These are phyloP conservation scores for Pseudopithomyces maydicus DNA, from an alignment of 2,329 filamentous ascomycete species.

Conservation along the genomic window DNA sequence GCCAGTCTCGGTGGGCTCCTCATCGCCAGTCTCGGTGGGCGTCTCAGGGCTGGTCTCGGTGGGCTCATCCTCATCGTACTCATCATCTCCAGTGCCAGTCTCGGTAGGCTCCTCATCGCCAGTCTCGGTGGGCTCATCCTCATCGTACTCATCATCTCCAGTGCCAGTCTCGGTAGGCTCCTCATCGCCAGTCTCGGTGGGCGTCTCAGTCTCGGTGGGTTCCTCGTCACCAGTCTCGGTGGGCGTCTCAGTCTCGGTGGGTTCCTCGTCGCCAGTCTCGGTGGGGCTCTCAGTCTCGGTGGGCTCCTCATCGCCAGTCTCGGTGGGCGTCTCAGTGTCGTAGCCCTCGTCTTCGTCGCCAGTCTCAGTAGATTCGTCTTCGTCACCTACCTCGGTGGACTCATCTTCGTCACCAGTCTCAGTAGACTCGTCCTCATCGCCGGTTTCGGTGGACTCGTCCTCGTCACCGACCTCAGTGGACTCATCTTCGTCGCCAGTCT, in stretches of 20 bases:
- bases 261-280: too few species aligned
- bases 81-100: neutral
- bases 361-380: neutral
- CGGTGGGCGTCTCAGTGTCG: neutral
- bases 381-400: neutral
- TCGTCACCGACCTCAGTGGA: too few species aligned
- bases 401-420: neutral
- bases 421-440: neutral
- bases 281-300: too few species aligned
- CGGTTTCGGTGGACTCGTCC: too few species aligned
- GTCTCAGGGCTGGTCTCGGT: neutral
- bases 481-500: too few species aligned
- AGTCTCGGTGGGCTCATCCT: neutral
- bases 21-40: neutral
- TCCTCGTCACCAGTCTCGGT: neutral
- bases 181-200: too few species aligned
- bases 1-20: neutral
- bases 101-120: too few species aligned
- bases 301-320: too few species aligned
- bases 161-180: too few species aligned
- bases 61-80: neutral
- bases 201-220: neutral
- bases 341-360: neutral
- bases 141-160: too few species aligned
- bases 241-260: neutral